These are phyloP conservation scores for Fusarium mundagurra DNA, from an alignment of 2,329 filamentous ascomycete species.

Conservation along the genomic window DNA sequence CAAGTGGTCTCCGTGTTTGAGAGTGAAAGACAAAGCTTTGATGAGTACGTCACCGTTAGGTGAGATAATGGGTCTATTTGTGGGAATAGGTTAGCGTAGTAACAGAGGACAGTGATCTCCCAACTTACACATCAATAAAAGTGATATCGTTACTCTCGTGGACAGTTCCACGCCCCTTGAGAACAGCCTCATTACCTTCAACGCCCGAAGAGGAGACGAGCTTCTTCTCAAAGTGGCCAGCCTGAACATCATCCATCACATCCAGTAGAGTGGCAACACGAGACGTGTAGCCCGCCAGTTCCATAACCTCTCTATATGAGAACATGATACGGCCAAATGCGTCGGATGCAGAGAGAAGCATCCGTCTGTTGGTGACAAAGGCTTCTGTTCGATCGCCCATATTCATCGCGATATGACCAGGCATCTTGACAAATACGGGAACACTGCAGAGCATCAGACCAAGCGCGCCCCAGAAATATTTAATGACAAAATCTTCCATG, in stretches of 20 bases:
- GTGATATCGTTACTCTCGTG: constrained; percentile 85
- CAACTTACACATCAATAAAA: constrained; percentile 78
- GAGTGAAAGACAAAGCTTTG: constrained; percentile 84
- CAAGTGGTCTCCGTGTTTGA: constrained; percentile 87
- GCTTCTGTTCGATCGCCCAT: constrained; percentile 79
- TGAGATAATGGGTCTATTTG: constrained; percentile 81
- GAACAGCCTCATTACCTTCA: constrained; percentile 82
- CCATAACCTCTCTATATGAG: constrained; percentile 96
- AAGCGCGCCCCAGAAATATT: constrained; percentile 98
- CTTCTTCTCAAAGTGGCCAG: constrained; percentile 94
- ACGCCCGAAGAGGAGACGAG: constrained; percentile 88
- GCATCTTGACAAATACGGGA: constrained; percentile 94
- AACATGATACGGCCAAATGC: constrained; percentile 97
- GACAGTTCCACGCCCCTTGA: constrained; percentile 83
- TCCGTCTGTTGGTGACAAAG: constrained; percentile 92
- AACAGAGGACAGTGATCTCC: neutral
- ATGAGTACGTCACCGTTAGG: constrained; percentile 96
- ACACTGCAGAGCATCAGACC: constrained; percentile 92
- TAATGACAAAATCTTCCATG: constrained; percentile 99
- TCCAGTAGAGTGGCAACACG: constrained; percentile 89
- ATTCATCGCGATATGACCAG: constrained; percentile 70
- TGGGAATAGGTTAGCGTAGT: constrained; percentile 26
- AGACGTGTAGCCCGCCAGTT: constrained; percentile 94
- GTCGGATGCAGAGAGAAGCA: constrained; percentile 92
- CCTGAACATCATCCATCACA: constrained; percentile 92